Base-by-base conservation (phyloP, 768 basidiomycete genomes). In the Mycena maculata region DNA sequence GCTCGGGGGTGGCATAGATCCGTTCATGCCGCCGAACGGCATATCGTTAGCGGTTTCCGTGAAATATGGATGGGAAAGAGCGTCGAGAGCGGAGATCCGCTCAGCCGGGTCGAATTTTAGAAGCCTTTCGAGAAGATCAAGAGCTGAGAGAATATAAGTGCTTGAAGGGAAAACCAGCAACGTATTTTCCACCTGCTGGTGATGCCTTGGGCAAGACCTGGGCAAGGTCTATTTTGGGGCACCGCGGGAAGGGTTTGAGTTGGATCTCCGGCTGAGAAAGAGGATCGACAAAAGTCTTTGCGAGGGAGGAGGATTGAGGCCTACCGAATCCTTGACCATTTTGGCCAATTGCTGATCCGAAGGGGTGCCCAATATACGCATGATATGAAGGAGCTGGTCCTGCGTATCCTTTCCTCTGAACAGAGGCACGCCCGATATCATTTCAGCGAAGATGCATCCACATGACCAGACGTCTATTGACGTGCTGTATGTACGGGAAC, bases 401-500 rank as follows among this genome's bases (percentile, higher is more conserved):
- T 96, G 92, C 74, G 98, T 98, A 77, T 99, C 98, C 68, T 97
- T 85, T 23, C 98, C 98, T 70, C 97, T 60, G 68, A 69, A 70
- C 7, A 99, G 86, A 28, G 98, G 98, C 7, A 96, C 92, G 2
- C 98, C 98, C 22, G 94, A 91, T 65, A 99, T 99, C 97, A 99
- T 99, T 81, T 99, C 98, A 22, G 98, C 97, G 77, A 99, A 98
- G 76, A 99, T 99, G 77, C 98, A 99, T 12, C 98, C 98, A 63
- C 95, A 97, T 16, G 94, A 96, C 98, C 98, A 99, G 54, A 99
- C 93, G 77, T 99, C 98, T 73, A 99, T 99, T 31, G 94, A 95
- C 3, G 98, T 99, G 81, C 92, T 96, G 77, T 99, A 99, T 22
- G 97, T 99, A 65, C 98, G 87, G 23, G 95, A 97, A 56, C 98